Base-by-base conservation (phyloP, 1,284 basidiomycete genomes). In the Naganishia liquefaciens region DNA sequence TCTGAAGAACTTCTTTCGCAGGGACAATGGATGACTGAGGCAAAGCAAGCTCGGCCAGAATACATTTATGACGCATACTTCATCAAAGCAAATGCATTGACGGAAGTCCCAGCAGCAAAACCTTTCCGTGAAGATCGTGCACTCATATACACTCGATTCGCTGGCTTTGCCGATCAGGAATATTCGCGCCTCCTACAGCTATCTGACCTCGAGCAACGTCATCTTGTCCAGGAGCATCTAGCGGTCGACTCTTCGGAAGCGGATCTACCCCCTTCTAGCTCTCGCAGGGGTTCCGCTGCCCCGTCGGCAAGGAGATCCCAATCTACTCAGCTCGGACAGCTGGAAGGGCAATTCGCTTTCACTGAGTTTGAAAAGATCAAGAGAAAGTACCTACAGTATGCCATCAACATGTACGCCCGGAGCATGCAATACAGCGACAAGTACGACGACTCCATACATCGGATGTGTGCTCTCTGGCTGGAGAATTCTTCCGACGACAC, bases 391-490 rank as follows among this genome's bases (percentile, higher is more conserved):
- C 83, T 97, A 15, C 80, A 82, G 42, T 84, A 86, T 53, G 88
- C 93, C 0, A 82, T 96, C 53, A 81, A 85, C 58, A 93, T 94
- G 88, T 93, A 92, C 75, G 87, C 91, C 0, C 83, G 82, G 21
- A 87, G 88, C 62, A 81, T 99, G 47, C 77, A 82, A 19, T 76
- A 82, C 1, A 88, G 88, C 0, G 88, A 93, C 71, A 78, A 80
- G 1, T 87, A 87, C 69, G 90, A 97, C 73, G 87, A 89, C 68
- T 86, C 86, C 0, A 82, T 89, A 5, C 89, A 93, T 54, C 86
- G 91, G 5, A 82, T 99, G 43, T 88, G 87, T 70, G 94, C 93
- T 1, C 81, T 99, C 1, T 99, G 95, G 95, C 88, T 98, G 67
- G 85, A 88, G 11, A 89, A 93, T 71, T 88, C 91, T 68, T 84